Evolutionary conservation across 202 grass and related monocot species (phyloP).

Genomic region (Saccharum hybrid): DNA sequence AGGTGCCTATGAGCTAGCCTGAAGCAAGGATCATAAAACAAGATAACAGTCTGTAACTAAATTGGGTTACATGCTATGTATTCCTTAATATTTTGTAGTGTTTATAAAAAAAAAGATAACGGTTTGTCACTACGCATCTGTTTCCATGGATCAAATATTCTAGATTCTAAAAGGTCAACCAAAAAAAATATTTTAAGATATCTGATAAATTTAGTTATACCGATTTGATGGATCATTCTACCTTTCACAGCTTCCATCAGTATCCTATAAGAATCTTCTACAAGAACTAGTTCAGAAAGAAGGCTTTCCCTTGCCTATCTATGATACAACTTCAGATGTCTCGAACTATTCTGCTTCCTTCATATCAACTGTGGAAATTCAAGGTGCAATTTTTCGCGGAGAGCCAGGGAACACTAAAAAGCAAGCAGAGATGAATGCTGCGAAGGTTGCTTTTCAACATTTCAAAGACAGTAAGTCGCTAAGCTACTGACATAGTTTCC

Average conservation of each 20-base stretch:
- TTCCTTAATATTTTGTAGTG: not conserved
- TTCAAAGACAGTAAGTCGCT: conserved; percentile 62
- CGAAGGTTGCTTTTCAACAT: conserved; percentile 63
- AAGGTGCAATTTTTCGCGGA: conserved; percentile 61
- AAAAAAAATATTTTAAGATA: conserved; percentile 18
- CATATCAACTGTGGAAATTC: conserved; percentile 59
- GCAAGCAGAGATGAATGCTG: conserved; percentile 68
- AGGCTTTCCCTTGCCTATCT: conserved; percentile 55
- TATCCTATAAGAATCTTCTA: conserved; percentile 56
- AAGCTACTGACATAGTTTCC: conserved; percentile 14
- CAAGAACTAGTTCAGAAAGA: conserved; percentile 74
- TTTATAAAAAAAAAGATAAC: not conserved
- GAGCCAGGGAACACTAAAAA: conserved; percentile 65
- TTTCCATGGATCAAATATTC: conserved; percentile 1
- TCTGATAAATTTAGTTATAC: conserved; percentile 43
- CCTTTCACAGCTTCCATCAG: conserved; percentile 50
- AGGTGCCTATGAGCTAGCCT: conserved; percentile 1
- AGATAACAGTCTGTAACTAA: not conserved
- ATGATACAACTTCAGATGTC: conserved; percentile 48
- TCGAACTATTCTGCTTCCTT: conserved; percentile 34
- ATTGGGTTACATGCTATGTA: not conserved
- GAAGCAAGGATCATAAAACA: conserved; percentile 3
- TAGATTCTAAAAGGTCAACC: conserved; percentile 26
- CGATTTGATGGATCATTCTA: conserved; percentile 43
- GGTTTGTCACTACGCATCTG: not conserved